phyloP scores from a whole-genome alignment of 2,329 filamentous ascomycete genomes.

The Scedosporium boydii region DNA sequence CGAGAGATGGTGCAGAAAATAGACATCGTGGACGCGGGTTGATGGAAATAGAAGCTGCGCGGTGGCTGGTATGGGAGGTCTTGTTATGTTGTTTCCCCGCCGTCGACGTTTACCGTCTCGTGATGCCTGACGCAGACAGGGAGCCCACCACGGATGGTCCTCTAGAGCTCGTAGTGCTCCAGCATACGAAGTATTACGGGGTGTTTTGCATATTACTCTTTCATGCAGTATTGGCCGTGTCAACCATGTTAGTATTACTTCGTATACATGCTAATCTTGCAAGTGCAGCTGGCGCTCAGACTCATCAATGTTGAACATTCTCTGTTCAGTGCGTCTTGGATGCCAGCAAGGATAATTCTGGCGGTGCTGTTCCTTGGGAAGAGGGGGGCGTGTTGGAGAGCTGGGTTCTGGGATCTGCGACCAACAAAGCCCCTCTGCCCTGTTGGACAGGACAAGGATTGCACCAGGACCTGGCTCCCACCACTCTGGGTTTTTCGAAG shows the following conservation, averaged over 20 bases:
- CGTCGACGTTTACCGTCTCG: too few relatives aligned
- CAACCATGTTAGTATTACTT: not conserved
- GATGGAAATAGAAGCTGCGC: not conserved
- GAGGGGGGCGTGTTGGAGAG: not conserved
- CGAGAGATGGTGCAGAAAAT: not conserved
- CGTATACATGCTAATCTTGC: not conserved
- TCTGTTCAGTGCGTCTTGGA: not conserved
- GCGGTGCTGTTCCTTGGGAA: not conserved
- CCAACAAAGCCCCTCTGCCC: not conserved
- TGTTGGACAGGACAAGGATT: not conserved
- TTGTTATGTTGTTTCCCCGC: too few relatives aligned
- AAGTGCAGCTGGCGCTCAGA: not conserved
- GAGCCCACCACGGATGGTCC: not conserved
- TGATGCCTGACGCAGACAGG: not conserved
- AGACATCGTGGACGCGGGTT: not conserved
- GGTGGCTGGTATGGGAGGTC: too few relatives aligned
- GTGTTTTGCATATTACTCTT: not conserved
- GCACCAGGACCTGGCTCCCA: not conserved
- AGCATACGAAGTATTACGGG: not conserved
- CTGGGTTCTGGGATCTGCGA: not conserved
- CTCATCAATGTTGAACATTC: not conserved
- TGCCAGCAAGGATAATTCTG: not conserved
- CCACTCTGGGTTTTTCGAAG: constrained; percentile 1
- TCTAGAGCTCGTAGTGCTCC: not conserved
- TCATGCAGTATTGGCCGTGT: not conserved